These are phyloP conservation scores for Mallotus japonicus DNA, from an alignment of 441 rosid genomes.

Conservation along the genomic window DNA sequence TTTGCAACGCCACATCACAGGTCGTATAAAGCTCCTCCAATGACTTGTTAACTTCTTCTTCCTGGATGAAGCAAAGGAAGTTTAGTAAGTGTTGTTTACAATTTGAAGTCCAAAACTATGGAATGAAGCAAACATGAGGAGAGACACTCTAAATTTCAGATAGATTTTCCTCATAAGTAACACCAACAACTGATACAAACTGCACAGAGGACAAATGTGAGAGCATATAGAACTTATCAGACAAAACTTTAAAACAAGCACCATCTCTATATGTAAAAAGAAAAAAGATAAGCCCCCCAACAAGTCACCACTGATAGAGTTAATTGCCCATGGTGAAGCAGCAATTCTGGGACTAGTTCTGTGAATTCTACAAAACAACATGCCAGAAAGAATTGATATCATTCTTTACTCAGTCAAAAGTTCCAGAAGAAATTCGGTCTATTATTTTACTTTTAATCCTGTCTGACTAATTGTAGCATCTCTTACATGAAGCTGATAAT, in stretches of 20 bases:
- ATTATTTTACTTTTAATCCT: background rate
- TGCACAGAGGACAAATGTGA: background rate
- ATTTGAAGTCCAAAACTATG: background rate
- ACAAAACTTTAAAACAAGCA: background rate
- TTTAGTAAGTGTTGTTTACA: background rate
- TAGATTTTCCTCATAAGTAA: background rate
- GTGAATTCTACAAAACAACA: background rate
- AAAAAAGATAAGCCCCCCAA: background rate
- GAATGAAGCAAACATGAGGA: background rate
- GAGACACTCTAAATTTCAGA: slow-evolving; percentile 3
- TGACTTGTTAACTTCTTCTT: slow-evolving; percentile 87
- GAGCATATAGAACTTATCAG: background rate
- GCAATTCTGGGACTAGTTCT: background rate
- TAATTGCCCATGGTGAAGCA: background rate
- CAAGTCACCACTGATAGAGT: background rate
- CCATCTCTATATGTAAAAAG: background rate
- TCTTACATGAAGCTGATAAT: background rate
- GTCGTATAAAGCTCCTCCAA: slow-evolving; percentile 77
- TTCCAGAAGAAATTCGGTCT: background rate
- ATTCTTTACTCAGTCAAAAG: background rate
- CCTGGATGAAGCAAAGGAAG: slow-evolving; percentile 35
- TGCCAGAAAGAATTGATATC: background rate
- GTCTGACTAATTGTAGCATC: background rate
- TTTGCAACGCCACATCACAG: slow-evolving; percentile 93
- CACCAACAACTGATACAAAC: background rate